Evolutionary conservation across 2,329 filamentous ascomycete species (phyloP), one percentile per base, ranked within the genome.

Genomic region (Falciphora oryzae): DNA sequence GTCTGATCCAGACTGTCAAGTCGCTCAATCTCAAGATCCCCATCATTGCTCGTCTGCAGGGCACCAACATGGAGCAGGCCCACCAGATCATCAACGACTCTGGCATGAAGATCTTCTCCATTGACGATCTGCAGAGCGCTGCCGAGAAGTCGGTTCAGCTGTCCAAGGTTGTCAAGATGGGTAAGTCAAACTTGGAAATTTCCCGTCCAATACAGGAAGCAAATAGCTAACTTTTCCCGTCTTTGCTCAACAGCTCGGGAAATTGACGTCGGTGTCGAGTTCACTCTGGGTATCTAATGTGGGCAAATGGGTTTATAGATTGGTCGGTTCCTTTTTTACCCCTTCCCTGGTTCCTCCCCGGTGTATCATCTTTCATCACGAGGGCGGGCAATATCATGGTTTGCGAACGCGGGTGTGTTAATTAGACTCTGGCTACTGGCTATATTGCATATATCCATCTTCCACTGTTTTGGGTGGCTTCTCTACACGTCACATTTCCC

Each of bases 141-240:
- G 95, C 95, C 69, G 95, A 98, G 87, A 98, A 96, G 86, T 91
- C 93, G 35, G 95, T 99, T 69, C 94, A 99, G 81, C 94, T 99
- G 80, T 97, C 93, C 73, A 98, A 97, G 87, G 91, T 99, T 71
- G 95, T 99, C 74, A 98, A 98, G 89, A 91, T 97, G 89, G 92
- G 89, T 91, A 81, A 83, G 89, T 85, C 28, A 29, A 22, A 5
- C 44, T 61, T 11, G 7, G 44, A 2, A 22, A 53, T n/a, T 1
- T 25, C 14, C 63, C 44, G 31, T 72, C 73, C 73, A 73, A 68
- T 62, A 68, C 67, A 64, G 27, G 63, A 13, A 59, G 4, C 5
- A 31, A 7, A 16, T 16, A 25, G 35, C 62, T 63, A 14, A 57
- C 62, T 10, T 44, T 10, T 4, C n/a, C n/a, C 44, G 6, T 44